Percentiles rank a stretch among this genome's conserved stretches.
These are phyloP conservation scores for Schizochytrium sp. DNA, from an alignment of 108 stramenopile genomes.

Conservation along the genomic window DNA sequence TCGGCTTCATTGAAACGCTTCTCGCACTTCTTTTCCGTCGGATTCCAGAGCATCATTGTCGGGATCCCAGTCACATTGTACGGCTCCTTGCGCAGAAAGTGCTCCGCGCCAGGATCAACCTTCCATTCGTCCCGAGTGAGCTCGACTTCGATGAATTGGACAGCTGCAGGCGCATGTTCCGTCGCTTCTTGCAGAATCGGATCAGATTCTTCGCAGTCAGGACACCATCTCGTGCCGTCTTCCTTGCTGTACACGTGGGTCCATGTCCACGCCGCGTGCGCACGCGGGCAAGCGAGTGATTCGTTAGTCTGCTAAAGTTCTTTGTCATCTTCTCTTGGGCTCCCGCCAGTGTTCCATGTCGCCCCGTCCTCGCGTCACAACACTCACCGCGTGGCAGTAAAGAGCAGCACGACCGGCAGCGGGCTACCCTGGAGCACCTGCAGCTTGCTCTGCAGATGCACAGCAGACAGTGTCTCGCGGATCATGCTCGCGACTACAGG, in stretches of 20 bases:
- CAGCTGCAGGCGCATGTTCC: not conserved
- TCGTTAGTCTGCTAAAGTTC: too few species aligned
- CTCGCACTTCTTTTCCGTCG: not conserved
- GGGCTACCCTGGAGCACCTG: not conserved
- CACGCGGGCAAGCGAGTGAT: too few species aligned
- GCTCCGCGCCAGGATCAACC: not conserved
- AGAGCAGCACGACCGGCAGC: not conserved
- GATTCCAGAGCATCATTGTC: not conserved
- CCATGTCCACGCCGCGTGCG: too few species aligned
- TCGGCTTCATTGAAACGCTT: not conserved
- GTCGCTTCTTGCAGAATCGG: not conserved
- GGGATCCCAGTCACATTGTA: not conserved
- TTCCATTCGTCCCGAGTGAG: constrained; percentile 12
- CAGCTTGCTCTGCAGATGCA: not conserved
- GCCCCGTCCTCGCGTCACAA: too few species aligned
- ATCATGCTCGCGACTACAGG: not conserved
- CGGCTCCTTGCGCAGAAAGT: constrained; percentile 15
- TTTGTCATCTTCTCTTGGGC: too few species aligned
- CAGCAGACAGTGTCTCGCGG: not conserved
- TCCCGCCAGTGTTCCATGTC: too few species aligned
- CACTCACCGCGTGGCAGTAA: not conserved
- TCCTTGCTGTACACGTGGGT: not conserved
- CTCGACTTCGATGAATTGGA: not conserved
- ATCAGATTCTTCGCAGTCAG: constrained; percentile 7
- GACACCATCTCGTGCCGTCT: not conserved